Base-by-base conservation (phyloP, 2,329 filamentous ascomycete species). In the Venturia carpophila region DNA sequence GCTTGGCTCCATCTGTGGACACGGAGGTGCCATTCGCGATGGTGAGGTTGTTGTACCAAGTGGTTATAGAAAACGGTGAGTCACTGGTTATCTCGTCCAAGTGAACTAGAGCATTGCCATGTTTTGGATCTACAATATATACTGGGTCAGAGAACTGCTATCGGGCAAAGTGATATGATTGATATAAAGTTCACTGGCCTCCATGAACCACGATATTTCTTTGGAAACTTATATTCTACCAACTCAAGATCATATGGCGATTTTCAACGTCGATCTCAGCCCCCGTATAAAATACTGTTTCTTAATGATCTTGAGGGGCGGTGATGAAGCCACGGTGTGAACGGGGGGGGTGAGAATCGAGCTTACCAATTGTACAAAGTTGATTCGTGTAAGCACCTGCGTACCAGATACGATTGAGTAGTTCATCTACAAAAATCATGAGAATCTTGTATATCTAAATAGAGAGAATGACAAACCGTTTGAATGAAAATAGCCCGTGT, bases 1-100 rank as follows among this genome's bases (percentile, higher is more conserved):
- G 77, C 70, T 86, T 86, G 1, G 82, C 82, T 17, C 84, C 84
- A 70, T 87, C 84, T 0, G 76, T 74, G 10, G 79, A 67, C 4
- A 71, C 70, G 19, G 73, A 75, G 0, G 68, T 72, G 0, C 76
- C 75, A 45, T 76, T 75, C 0, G 76, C 73, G 56, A 79, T 76
- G 0, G 77, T 78, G 27, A 70, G 72, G 60, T 78, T 79, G 67
- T 73, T 71, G 39, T 75, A 78, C 77, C 77, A 79, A 1, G 73
- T 73, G 30, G 75, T 73, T 3, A 70, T 69, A 0, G 69, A 69
- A 17, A 30, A 34, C 3, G 49, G 11, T 42, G 73, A 71, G 0
- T 71, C 73, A 7, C 73, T 70, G 2, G 72, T 74, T 62, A 74
- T 70, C 3, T 70, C 41, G 2, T 69, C 47, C 6, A 78, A 65